phyloP scores from a whole-genome alignment of 148 eudicot species.

The Euryodendron excelsum region DNA sequence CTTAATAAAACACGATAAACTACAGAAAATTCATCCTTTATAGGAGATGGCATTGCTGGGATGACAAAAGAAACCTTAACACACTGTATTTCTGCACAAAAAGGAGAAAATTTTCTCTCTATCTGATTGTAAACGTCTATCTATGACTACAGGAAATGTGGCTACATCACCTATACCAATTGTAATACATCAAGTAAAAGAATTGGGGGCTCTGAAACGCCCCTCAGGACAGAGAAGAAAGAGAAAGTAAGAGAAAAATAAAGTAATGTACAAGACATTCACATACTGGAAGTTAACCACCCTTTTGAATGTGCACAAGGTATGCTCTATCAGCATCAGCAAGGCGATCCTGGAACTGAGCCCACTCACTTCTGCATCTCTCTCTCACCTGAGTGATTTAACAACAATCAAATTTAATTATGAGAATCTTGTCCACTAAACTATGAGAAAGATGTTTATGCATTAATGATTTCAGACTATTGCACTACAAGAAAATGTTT shows the following conservation, averaged over 20 bases:
- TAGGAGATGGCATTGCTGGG: too few relatives aligned
- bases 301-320: constrained; percentile 41
- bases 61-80: too few relatives aligned
- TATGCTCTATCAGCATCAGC: constrained; percentile 69
- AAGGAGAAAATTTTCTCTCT: too few relatives aligned
- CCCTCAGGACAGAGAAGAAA: neutral
- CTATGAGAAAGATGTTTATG: neutral
- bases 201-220: constrained; percentile 8
- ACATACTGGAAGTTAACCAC: constrained; percentile 14
- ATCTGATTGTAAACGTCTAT: too few relatives aligned
- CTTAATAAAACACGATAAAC: too few relatives aligned
- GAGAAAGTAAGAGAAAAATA: neutral
- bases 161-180: too few relatives aligned
- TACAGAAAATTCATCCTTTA: too few relatives aligned
- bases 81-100: too few relatives aligned
- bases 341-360: constrained; percentile 71
- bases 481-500: neutral
- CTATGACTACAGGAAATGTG: too few relatives aligned
- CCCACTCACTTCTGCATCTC: constrained; percentile 88
- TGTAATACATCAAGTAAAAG: too few relatives aligned
- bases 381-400: constrained; percentile 54
- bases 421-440: neutral
- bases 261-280: constrained; percentile 30
- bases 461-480: neutral
- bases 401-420: neutral